Evolutionary conservation across 2,329 filamentous ascomycete species (phyloP), one percentile per base, ranked within the genome.

Genomic region (Cercospora sp.): DNA sequence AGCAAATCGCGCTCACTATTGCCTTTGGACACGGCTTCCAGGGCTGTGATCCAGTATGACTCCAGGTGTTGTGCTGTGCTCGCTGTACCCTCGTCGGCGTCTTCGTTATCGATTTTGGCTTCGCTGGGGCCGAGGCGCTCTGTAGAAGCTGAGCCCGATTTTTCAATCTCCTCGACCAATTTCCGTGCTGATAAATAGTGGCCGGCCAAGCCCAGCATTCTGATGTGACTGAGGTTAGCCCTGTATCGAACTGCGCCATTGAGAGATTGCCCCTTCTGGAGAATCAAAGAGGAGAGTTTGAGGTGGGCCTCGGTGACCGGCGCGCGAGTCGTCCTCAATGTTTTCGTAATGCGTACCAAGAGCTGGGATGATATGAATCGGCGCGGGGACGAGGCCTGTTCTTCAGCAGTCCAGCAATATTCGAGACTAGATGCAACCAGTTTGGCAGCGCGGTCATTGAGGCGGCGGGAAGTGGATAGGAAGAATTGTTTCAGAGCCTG

Each of bases 361-460:
- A 53, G 20, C 1, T 53, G 9, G 9, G 48, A 13, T 0, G 48
- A 16, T 28, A 53, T 8, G 23, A 8, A 23, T 13, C 28, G 28
- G 28, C 55, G 16, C 8, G 16, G 13, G 55, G 28, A 20, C 3
- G 55, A 36, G 10, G 8, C 23, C 1, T 40, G n/a, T 20, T 18
- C 16, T 31, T 45, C 51, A 16, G 57, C 51, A 12, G 53, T 59
- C 6, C 48, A 42, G 64, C 92, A 81, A 76, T 92, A 87, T 23
- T 85, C 80, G 67, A 92, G 85, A 53, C 92, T 87, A 45, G 83
- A 79, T 31, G 84, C 76, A 20, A 86, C 84, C 72, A 88, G 82
- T n/a, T 84, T 79, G 0, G 91, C 90, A 74, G 95, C 90, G 51
- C 89, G 84, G 73, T 87, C 83, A 78, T 92, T 88, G 77, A 92